Percentiles rank a stretch among this genome's conserved stretches.
Conservation (phyloP, 176 grass and related monocot genomes). For the Aegilops tauschii region DNA sequence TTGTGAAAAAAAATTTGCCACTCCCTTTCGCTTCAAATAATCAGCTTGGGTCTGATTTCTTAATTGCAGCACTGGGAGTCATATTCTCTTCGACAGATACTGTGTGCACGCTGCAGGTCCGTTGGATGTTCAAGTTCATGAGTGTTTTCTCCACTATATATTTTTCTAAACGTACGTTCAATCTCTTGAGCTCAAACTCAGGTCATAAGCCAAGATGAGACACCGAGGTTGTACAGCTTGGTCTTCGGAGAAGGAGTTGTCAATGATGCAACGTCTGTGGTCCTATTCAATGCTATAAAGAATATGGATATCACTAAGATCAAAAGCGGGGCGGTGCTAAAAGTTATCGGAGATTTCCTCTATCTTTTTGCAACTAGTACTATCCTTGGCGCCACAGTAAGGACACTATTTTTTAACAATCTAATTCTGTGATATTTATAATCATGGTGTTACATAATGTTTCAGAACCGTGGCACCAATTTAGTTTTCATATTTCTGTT, state of each 20-base stretch:
- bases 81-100: slow-evolving; percentile 96
- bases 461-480: neutral
- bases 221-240: slow-evolving; percentile 82
- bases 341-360: slow-evolving; percentile 74
- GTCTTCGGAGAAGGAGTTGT: slow-evolving; percentile 96
- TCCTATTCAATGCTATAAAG: slow-evolving; percentile 89
- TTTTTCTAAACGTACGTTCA: neutral
- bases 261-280: slow-evolving; percentile 83
- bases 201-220: slow-evolving; percentile 93
- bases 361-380: slow-evolving; percentile 77
- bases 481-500: neutral
- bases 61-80: slow-evolving; percentile 64
- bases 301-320: slow-evolving; percentile 57
- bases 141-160: neutral
- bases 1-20: neutral
- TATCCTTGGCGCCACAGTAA: slow-evolving; percentile 71
- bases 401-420: slow-evolving; percentile 17
- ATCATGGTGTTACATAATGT: neutral
- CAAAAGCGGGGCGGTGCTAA: slow-evolving; percentile 42
- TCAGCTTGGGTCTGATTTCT: neutral
- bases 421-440: neutral
- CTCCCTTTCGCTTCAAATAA: neutral
- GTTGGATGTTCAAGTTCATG: neutral
- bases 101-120: slow-evolving; percentile 81
- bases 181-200: slow-evolving; percentile 6